Conservation (phyloP, 371 early-diverging fungal genomes). For the Mortierella sp. region DNA sequence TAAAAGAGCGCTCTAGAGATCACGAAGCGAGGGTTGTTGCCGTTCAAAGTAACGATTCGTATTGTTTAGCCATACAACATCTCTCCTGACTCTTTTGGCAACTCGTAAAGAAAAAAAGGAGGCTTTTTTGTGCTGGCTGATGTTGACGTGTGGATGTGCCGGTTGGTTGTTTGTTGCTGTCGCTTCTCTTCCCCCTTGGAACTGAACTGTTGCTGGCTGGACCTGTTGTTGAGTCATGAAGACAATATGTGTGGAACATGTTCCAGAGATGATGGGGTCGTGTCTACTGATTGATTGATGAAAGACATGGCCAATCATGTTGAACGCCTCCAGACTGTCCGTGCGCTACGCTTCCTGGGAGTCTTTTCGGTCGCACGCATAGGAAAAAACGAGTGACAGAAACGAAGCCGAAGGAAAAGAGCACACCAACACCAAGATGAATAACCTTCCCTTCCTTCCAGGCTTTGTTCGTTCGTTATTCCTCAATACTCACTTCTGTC, state of each 20-base stretch:
- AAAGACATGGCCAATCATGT: background rate
- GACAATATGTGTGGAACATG: background rate
- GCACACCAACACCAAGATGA: background rate
- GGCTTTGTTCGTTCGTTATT: background rate
- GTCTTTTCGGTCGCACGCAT: background rate
- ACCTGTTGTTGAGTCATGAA: background rate
- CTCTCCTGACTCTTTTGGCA: background rate
- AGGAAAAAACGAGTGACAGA: background rate
- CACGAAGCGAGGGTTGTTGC: background rate
- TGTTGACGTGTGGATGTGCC: background rate
- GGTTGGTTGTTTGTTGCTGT: background rate
- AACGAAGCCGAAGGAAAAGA: background rate
- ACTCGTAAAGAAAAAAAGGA: background rate
- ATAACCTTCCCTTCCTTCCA: too few species aligned
- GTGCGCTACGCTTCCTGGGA: background rate
- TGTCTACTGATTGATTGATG: background rate
- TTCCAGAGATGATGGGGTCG: background rate
- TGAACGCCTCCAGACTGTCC: background rate
- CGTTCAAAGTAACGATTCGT: background rate
- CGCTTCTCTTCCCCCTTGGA: background rate
- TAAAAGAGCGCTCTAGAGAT: too few species aligned
- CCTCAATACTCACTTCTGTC: background rate
- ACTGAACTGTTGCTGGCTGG: background rate
- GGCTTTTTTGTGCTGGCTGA: background rate
- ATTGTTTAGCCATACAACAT: background rate